Evolutionary conservation across 495 filamentous ascomycete genomes (phyloP), one percentile per base, ranked within the genome.

Genomic region (Thermochaetoides thermophila): DNA sequence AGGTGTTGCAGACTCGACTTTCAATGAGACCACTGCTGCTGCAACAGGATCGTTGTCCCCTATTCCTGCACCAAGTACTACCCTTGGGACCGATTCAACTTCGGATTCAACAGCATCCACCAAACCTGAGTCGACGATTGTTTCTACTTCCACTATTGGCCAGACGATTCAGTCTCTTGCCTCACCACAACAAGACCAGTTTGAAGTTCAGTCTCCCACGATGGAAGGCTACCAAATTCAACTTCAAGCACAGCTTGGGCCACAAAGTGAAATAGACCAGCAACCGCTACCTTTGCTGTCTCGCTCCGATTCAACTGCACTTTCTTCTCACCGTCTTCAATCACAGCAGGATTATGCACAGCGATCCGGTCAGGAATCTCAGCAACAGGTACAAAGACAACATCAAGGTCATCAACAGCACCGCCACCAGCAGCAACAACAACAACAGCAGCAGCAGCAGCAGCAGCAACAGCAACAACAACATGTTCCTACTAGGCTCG

Each of bases 191-290:
- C 44, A 48, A 15, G 28, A 23, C 20, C 47, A 48, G 11, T 51
- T 48, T 19, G 52, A 44, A 18, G 44, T 44, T 4, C 52, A 53
- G 17, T 55, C 52, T 17, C 50, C 52, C 3, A 47, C 44, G 14
- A 42, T 51, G 38, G 49, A 53, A n/a, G 46, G 43, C 32, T 51
- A 48, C 18, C 47, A 51, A 11, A 47, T 50, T 12, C 52, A 55
- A 25, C 38, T 53, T 17, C 46, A 55, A 34, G 52, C 47, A 5
- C 52, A 53, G 26, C 25, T 51, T 3, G 50, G 49, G 21, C 52
- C 50, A 23, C 38, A 45, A 27, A 26, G 29, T n/a, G 41, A 53
- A 13, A 9, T 34, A 15, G 49, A 49, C 25, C 13, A 44, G 22
- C 38, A 35, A 13, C 14, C 39, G 4, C 8, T 34, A n/a, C 14